phyloP scores from a whole-genome alignment of 2,329 filamentous ascomycete species.

The Tolypocladium guangdongense region DNA sequence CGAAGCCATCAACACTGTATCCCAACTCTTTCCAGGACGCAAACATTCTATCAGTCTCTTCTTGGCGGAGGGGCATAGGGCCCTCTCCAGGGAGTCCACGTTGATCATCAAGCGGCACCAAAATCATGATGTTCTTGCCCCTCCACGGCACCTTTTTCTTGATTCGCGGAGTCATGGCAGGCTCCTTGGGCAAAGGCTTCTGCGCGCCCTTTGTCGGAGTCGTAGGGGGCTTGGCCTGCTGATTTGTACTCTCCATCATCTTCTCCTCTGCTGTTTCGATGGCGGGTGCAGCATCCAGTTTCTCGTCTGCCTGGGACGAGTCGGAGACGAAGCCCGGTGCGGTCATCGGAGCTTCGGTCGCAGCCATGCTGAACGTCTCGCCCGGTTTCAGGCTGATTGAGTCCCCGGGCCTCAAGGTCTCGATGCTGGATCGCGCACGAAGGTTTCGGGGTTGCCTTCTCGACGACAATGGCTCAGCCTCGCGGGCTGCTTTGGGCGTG shows the following conservation, averaged over 20 bases:
- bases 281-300: constrained; percentile 9
- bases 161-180: constrained; percentile 39
- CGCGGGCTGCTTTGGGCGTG: constrained; percentile 33
- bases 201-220: constrained; percentile 24
- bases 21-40: constrained; percentile 57
- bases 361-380: constrained; percentile 21
- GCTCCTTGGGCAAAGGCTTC: constrained; percentile 26
- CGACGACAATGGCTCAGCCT: constrained; percentile 10
- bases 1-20: constrained; percentile 59
- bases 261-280: constrained; percentile 1
- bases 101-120: constrained; percentile 56
- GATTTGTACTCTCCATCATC: constrained; percentile 10
- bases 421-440: constrained; percentile 41
- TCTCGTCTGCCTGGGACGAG: constrained; percentile 14
- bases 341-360: constrained; percentile 9
- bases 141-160: constrained; percentile 68
- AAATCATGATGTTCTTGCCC: constrained; percentile 62
- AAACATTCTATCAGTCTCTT: constrained; percentile 51
- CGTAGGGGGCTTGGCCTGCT: constrained; percentile 16
- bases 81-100: constrained; percentile 46
- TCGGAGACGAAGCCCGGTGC: constrained; percentile 1
- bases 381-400: constrained; percentile 14
- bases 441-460: constrained; percentile 24
- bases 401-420: constrained; percentile 37
- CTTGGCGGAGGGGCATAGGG: constrained; percentile 41